phyloP scores from a whole-genome alignment of 345 rosid species.

The Litchi chinensis region DNA sequence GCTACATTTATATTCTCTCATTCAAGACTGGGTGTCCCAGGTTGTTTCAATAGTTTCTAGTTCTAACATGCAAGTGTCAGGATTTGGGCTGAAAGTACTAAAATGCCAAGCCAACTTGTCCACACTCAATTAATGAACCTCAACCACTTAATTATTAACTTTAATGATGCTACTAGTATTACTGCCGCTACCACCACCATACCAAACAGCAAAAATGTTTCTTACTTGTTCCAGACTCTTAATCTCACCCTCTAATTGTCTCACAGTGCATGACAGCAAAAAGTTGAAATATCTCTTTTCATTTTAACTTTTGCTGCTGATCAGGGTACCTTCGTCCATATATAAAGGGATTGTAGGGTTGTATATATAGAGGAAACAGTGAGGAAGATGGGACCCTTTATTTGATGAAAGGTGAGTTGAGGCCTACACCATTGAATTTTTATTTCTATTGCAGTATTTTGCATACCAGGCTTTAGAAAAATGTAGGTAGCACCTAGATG shows the following conservation, averaged over 20 bases:
- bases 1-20: neutral
- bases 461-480: constrained; percentile 18
- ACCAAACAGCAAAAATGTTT: constrained; percentile 14
- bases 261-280: constrained; percentile 29
- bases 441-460: constrained; percentile 17
- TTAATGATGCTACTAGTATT: neutral
- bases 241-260: constrained; percentile 4
- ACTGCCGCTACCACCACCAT: constrained; percentile 3
- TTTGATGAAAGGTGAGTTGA: constrained; percentile 37
- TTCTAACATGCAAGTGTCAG: neutral
- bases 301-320: constrained; percentile 26
- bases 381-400: constrained; percentile 49
- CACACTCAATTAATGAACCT: constrained; percentile 12
- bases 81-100: neutral
- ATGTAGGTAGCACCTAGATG: neutral
- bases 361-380: constrained; percentile 21
- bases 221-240: constrained; percentile 22
- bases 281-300: constrained; percentile 10
- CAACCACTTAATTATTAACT: constrained; percentile 20
- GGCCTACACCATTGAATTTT: constrained; percentile 20
- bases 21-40: neutral
- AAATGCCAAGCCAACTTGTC: neutral
- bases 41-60: neutral
- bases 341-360: constrained; percentile 29
- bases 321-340: constrained; percentile 18